These are phyloP conservation scores for Agrostemma githago DNA, from an alignment of 148 eudicot genomes.

Conservation along the genomic window DNA sequence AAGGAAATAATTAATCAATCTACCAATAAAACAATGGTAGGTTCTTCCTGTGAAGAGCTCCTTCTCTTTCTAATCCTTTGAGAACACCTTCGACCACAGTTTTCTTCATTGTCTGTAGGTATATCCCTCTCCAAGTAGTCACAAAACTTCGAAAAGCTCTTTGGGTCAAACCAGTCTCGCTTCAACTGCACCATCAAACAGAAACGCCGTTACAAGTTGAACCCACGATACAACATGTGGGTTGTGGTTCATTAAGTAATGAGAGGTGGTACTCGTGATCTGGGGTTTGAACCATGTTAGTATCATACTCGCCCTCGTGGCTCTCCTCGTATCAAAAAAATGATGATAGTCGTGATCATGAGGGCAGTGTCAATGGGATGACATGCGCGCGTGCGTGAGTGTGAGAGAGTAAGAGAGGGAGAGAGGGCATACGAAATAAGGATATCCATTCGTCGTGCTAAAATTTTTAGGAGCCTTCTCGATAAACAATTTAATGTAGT, in stretches of 20 bases:
- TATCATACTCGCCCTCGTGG: too few species aligned
- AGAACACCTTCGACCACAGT: constrained; percentile 13
- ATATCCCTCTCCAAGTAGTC: constrained; percentile 19
- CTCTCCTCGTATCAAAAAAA: too few species aligned
- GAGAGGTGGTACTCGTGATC: too few species aligned
- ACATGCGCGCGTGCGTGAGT: not conserved
- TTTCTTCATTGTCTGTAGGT: not conserved
- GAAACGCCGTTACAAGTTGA: not conserved
- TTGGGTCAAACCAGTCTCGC: constrained; percentile 14
- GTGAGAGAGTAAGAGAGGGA: not conserved
- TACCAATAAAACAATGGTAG: not conserved
- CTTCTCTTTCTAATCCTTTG: constrained; percentile 25
- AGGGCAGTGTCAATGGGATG: too few species aligned
- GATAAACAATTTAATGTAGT: constrained; percentile 26
- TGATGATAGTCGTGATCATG: too few species aligned
- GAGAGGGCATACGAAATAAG: constrained; percentile 23
- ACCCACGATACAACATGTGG: not conserved
- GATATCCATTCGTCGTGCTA: constrained; percentile 19
- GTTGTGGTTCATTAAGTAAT: too few species aligned
- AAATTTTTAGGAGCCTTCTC: constrained; percentile 27
- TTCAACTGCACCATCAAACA: constrained; percentile 19
- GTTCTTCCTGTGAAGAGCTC: not conserved
- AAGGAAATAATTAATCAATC: not conserved
- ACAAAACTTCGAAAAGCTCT: constrained; percentile 22
- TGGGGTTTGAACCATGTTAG: too few species aligned